These are phyloP conservation scores for Monosporascus sp. DNA, from an alignment of 2,329 filamentous ascomycete genomes.

Conservation along the genomic window DNA sequence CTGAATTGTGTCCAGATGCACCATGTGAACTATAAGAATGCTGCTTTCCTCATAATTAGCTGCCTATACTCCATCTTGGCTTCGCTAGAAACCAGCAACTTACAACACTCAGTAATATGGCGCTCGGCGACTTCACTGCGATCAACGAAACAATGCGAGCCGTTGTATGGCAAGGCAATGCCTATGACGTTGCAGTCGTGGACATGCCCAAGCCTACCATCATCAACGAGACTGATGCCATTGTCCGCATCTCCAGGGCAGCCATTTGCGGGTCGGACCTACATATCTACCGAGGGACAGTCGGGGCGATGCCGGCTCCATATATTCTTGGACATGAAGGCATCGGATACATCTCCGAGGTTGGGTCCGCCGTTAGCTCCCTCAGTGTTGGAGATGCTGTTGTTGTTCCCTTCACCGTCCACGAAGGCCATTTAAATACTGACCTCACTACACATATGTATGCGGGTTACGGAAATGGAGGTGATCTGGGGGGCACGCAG, in stretches of 20 bases:
- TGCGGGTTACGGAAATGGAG: too few species aligned
- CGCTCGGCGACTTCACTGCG: too few species aligned
- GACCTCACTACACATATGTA: too few species aligned
- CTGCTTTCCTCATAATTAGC: too few species aligned
- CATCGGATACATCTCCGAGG: not conserved
- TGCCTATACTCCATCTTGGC: too few species aligned
- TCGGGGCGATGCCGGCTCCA: not conserved
- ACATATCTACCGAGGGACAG: not conserved
- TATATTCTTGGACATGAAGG: not conserved
- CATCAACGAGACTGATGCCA: not conserved
- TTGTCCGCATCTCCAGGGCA: not conserved
- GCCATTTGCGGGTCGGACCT: constrained; percentile 1
- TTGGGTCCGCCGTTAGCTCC: not conserved
- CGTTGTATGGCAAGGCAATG: too few species aligned
- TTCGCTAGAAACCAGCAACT: too few species aligned
- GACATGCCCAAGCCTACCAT: not conserved
- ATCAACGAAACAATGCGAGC: too few species aligned
- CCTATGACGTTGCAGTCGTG: too few species aligned
- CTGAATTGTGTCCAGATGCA: too few species aligned
- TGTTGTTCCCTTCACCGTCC: not conserved
- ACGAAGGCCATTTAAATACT: not conserved
- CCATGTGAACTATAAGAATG: too few species aligned
- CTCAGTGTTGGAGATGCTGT: constrained; percentile 1
- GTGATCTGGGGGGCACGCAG: not conserved
- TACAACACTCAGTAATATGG: too few species aligned